Conservation (phyloP, 2,329 filamentous ascomycete genomes). For the Trichoderma cornu-damae region DNA sequence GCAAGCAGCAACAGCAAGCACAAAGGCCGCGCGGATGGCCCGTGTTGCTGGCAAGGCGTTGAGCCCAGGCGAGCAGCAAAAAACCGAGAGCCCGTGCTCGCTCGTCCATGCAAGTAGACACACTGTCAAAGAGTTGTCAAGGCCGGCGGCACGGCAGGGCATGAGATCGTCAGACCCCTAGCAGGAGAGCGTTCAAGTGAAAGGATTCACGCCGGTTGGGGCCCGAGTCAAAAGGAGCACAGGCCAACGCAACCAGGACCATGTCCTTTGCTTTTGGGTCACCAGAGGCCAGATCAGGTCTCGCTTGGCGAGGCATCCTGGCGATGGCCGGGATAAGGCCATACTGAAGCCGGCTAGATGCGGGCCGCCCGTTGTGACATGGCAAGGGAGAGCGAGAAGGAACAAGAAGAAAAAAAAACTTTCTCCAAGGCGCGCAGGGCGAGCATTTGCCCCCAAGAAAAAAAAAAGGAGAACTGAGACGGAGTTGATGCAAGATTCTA, state of each 20-base stretch:
- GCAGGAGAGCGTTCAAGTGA: background rate
- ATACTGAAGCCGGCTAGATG: constrained; percentile 13
- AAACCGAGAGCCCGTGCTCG: constrained; percentile 16
- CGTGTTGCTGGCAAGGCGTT: constrained; percentile 4
- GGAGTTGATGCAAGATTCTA: constrained; percentile 3
- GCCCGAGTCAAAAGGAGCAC: constrained; percentile 1
- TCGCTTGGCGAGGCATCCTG: background rate
- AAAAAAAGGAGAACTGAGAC: constrained; percentile 5
- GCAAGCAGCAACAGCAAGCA: background rate
- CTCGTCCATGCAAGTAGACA: constrained; percentile 16
- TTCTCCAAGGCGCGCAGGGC: constrained; percentile 7
- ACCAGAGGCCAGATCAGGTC: constrained; percentile 6
- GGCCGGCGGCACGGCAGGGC: background rate
- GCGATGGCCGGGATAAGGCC: background rate
- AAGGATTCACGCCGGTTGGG: constrained; percentile 12
- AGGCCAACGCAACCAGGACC: background rate
- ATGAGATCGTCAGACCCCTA: constrained; percentile 15
- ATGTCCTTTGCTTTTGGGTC: constrained; percentile 6
- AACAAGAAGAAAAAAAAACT: background rate
- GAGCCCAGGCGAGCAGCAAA: constrained; percentile 5
- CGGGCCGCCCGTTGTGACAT: constrained; percentile 15
- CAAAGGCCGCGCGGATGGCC: too few species aligned
- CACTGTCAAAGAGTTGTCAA: constrained; percentile 1
- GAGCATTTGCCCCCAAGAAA: background rate
- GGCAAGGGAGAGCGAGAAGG: background rate